Base-by-base conservation (phyloP, 2,329 filamentous ascomycete species). In the Mycogone perniciosa region DNA sequence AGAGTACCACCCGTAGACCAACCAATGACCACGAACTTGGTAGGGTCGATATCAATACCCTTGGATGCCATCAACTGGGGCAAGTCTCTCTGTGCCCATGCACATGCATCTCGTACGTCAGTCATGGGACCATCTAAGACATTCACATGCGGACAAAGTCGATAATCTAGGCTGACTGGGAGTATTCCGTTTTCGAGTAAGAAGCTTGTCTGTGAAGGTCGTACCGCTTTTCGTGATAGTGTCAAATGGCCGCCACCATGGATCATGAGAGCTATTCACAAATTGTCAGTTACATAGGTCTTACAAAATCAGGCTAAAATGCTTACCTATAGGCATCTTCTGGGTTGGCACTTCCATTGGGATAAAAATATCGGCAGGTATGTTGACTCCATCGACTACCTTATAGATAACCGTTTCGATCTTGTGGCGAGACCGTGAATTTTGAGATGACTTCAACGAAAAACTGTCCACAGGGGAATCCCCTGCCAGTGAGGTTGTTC, bases 1-100 rank as follows among this genome's bases (percentile, higher is more conserved):
- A 79, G 61, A 3, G 65, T 62, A 0, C 74, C 76, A 1, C 75
- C 76, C 0, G 69, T 66, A 0, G 75, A 79, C 75, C 75, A 79
- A 0, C 76, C 75, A 0, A 78, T 59, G 1, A 58, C 67, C 0
- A 72, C 70, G 0, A 76, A 62, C 2, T 56, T 61, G 0, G 68
- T 59, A 2, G 60, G 49, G 39, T 66, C 63, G 5, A 61, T 29
- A 0, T 35, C 47, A 9, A 49, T 49, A 7, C 47, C 40, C 33
- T 9, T 37, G 13, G 11, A 20, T 6, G 9, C 30, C 20, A 49
- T 29, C 4, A 49, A 9, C 26, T 10, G 6, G 8, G 31, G 31
- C 6, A 41, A 0, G 63, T 65, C 2, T 60, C 52, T 1, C 68
- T 34, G 62, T 0, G 65, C 64, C 73, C 74, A 78, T 0, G 47